A percentile compares a stretch with the other conserved stretches of the same genome.
Conservation (phyloP, 495 filamentous ascomycete genomes). For the Lineolata rhizophorae region DNA sequence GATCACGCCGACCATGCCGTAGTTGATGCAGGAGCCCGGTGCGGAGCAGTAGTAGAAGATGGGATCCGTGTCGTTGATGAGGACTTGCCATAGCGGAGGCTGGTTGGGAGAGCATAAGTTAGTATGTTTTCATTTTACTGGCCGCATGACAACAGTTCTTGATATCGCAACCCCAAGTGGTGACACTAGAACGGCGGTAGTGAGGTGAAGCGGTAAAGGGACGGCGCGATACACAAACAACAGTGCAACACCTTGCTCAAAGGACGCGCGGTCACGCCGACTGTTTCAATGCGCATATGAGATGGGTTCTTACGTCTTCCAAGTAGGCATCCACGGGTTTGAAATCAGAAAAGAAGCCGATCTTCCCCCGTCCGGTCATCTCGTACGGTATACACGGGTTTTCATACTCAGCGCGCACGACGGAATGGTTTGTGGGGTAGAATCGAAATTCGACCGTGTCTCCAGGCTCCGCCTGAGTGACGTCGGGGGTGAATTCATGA, state of each 20-base stretch:
- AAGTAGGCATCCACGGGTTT: slow-evolving; percentile 17
- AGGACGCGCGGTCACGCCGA: too few species aligned
- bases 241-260: too few species aligned
- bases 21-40: slow-evolving; percentile 18
- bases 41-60: slow-evolving; percentile 41
- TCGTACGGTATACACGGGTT: slow-evolving; percentile 38
- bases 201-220: too few species aligned
- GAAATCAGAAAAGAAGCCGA: slow-evolving; percentile 27
- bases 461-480: slow-evolving; percentile 9
- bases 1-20: slow-evolving; percentile 24
- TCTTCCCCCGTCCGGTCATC: slow-evolving; percentile 17
- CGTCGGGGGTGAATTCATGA: slow-evolving; percentile 9
- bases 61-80: slow-evolving; percentile 32
- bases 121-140: too few species aligned
- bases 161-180: too few species aligned
- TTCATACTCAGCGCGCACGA: slow-evolving; percentile 29
- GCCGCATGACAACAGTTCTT: too few species aligned
- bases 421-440: slow-evolving; percentile 35
- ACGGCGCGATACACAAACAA: too few species aligned
- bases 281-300: too few species aligned
- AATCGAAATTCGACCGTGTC: slow-evolving; percentile 28
- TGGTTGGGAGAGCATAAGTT: too few species aligned
- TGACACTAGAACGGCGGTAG: too few species aligned
- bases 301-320: too few species aligned
- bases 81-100: slow-evolving; percentile 26